phyloP scores from a whole-genome alignment of 2,329 filamentous ascomycete species.

The Colletotrichum phormii region DNA sequence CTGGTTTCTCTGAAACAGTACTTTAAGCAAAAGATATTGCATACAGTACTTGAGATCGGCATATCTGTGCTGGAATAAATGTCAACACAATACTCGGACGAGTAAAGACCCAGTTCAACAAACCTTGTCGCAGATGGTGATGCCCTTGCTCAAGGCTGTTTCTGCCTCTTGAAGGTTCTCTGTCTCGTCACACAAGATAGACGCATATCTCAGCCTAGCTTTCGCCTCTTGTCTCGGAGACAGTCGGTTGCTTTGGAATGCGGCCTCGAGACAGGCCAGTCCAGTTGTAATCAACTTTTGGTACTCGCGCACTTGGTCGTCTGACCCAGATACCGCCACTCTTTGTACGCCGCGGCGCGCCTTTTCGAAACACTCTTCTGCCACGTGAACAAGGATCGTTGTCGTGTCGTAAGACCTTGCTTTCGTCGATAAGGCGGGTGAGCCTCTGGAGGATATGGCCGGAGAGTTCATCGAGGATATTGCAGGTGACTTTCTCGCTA shows the following conservation, averaged over 20 bases:
- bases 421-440: constrained; percentile 53
- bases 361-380: constrained; percentile 79
- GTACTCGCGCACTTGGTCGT: constrained; percentile 71
- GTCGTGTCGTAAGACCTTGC: constrained; percentile 61
- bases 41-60: constrained; percentile 81
- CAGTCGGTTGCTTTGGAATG: constrained; percentile 70
- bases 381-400: constrained; percentile 75
- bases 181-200: constrained; percentile 79
- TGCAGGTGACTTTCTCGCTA: constrained; percentile 52
- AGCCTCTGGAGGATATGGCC: constrained; percentile 44
- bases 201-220: constrained; percentile 77
- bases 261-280: constrained; percentile 77
- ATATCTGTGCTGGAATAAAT: constrained; percentile 59
- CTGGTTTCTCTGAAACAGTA: constrained; percentile 76
- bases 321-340: constrained; percentile 61
- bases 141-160: constrained; percentile 77
- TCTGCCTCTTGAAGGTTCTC: constrained; percentile 81
- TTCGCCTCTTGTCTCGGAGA: constrained; percentile 76
- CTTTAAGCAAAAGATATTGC: constrained; percentile 78
- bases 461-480: constrained; percentile 39
- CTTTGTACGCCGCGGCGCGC: constrained; percentile 68
- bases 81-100: constrained; percentile 35
- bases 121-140: constrained; percentile 76
- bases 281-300: constrained; percentile 79
- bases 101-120: constrained; percentile 7